Conservation (phyloP, 2,329 filamentous ascomycete genomes). For the Waltergamsia citrina region DNA sequence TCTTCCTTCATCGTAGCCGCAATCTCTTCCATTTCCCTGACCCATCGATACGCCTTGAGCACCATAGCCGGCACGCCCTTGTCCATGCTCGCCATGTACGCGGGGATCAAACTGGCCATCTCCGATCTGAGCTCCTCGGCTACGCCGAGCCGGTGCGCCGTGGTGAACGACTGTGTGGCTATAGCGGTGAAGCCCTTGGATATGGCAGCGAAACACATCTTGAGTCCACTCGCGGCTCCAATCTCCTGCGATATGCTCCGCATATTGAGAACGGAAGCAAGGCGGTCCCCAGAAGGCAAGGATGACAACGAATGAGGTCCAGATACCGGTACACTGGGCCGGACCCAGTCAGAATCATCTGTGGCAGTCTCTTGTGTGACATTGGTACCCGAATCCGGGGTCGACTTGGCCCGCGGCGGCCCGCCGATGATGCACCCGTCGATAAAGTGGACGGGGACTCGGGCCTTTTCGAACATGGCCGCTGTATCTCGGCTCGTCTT, state of each 20-base stretch:
- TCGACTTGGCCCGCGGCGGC: constrained; percentile 30
- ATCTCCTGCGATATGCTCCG: constrained; percentile 37
- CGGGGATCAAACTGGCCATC: constrained; percentile 39
- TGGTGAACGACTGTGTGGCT: constrained; percentile 61
- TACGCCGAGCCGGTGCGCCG: constrained; percentile 54
- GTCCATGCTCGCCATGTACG: constrained; percentile 33
- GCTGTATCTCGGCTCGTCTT: constrained; percentile 36
- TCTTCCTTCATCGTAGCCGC: constrained; percentile 54
- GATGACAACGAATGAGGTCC: constrained; percentile 31
- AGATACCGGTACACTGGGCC: constrained; percentile 36
- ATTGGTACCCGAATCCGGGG: constrained; percentile 9
- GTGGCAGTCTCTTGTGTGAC: constrained; percentile 5
- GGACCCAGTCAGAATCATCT: constrained; percentile 20
- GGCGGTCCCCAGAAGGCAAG: constrained; percentile 27
- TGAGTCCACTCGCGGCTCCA: constrained; percentile 49
- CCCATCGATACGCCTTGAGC: constrained; percentile 71
- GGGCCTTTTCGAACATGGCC: constrained; percentile 27
- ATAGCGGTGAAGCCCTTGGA: constrained; percentile 60
- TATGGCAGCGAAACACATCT: constrained; percentile 56
- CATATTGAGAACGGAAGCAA: constrained; percentile 35
- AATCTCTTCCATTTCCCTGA: constrained; percentile 71
- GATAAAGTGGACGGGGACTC: constrained; percentile 35
- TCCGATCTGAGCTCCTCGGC: constrained; percentile 47
- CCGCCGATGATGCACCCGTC: constrained; percentile 51
- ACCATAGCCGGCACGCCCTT: constrained; percentile 49